Conservation (phyloP, 2,329 filamentous ascomycete genomes). For the Hypoxylon sp. region DNA sequence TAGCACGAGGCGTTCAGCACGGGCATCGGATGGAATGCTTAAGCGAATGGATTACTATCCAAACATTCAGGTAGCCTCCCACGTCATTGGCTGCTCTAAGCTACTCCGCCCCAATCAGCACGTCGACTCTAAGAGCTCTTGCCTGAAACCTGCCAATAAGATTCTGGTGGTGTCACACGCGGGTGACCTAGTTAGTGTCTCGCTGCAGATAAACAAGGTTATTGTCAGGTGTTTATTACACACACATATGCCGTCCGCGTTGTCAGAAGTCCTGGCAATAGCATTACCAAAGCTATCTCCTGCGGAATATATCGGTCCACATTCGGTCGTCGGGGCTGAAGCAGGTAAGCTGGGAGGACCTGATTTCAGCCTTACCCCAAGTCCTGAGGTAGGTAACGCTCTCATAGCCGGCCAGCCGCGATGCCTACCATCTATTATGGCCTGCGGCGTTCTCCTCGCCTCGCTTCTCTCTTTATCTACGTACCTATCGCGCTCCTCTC, state of each 20-base stretch:
- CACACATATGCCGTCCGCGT: not conserved
- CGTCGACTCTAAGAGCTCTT: constrained; percentile 15
- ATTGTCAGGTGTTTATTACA: constrained; percentile 7
- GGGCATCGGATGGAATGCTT: constrained; percentile 21
- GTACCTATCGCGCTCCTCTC: constrained; percentile 9
- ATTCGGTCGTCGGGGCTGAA: constrained; percentile 43
- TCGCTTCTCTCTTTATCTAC: constrained; percentile 25
- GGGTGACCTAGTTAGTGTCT: constrained; percentile 10
- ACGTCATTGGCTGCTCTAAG: constrained; percentile 19
- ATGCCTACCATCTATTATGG: constrained; percentile 8
- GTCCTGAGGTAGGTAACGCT: constrained; percentile 9
- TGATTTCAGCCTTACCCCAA: constrained; percentile 33
- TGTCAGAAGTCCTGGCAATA: constrained; percentile 16
- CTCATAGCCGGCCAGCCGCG: constrained; percentile 13
- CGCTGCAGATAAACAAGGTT: constrained; percentile 13
- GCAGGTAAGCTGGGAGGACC: constrained; percentile 3
- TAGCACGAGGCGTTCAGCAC: constrained; percentile 37
- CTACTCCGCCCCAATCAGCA: constrained; percentile 29
- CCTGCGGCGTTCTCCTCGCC: constrained; percentile 1
- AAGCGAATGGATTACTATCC: constrained; percentile 23
- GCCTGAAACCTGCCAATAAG: constrained; percentile 31
- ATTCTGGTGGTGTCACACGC: constrained; percentile 22
- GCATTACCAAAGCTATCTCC: constrained; percentile 1
- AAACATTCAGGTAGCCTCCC: constrained; percentile 7
- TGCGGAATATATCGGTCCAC: constrained; percentile 15